Evolutionary conservation across 257 asterid genomes (phyloP).

Genomic region (Rubia yunnanensis): DNA sequence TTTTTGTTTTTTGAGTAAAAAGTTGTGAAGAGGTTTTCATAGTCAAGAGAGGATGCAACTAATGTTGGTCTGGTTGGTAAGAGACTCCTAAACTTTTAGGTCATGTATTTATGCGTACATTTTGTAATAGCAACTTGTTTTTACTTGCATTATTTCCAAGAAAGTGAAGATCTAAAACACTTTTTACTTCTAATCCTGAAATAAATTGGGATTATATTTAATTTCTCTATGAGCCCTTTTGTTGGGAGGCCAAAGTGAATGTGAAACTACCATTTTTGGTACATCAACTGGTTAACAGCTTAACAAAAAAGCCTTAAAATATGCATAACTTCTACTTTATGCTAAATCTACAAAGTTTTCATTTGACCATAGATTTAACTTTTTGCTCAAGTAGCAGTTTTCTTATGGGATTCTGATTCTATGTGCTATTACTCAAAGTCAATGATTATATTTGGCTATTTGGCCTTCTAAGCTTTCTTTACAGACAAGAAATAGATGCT

Average conservation of each 20-base stretch:
- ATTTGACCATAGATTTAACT: background rate
- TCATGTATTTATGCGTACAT: constrained; percentile 3
- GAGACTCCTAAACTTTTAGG: constrained; percentile 21
- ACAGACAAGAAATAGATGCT: constrained; percentile 1
- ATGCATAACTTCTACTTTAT: background rate
- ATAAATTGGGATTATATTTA: background rate
- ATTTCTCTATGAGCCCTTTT: constrained; percentile 26
- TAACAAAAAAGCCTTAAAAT: background rate
- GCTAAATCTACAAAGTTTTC: background rate
- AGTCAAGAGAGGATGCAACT: constrained; percentile 93
- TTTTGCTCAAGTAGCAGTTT: background rate
- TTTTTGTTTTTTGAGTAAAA: constrained; percentile 27
- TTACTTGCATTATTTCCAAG: constrained; percentile 3
- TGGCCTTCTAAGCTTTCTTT: constrained; percentile 1
- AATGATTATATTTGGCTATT: background rate
- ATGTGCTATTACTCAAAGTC: background rate
- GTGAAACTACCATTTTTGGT: background rate
- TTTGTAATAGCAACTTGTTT: background rate
- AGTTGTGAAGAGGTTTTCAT: constrained; percentile 17
- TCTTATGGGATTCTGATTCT: background rate
- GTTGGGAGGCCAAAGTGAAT: constrained; percentile 17
- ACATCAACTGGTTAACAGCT: background rate
- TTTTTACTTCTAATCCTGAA: background rate
- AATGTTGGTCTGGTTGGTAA: constrained; percentile 56
- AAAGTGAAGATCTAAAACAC: constrained; percentile 5